Evolutionary conservation across 1,284 basidiomycete genomes (phyloP), one percentile per base, ranked within the genome.

Genomic region (Rhodotorula sp.): DNA sequence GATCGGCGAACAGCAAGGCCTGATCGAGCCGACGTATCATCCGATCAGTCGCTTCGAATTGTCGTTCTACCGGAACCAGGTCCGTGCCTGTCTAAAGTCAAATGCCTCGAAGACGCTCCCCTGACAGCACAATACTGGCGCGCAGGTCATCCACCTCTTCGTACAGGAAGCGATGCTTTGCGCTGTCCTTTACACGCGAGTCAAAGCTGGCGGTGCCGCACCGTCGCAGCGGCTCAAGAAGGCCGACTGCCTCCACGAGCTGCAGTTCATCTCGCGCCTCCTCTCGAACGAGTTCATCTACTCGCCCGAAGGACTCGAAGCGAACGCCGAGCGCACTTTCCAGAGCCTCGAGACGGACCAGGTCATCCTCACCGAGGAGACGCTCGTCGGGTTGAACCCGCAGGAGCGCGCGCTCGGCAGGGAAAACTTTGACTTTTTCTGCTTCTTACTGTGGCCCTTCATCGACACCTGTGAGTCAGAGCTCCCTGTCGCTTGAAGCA

Each of bases 251-350:
- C 49, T 80, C 26, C 49, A 54, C 58, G 79, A 81, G 58, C 76
- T 79, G 62, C 66, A 74, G 18, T 82, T 81, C 74, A 73, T 82
- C 65, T 81, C 79, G 3, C 71, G 77, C 6, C 72, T 82, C 18
- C 70, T 82, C 31, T 78, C 80, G 64, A 80, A 81, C 76, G 81
- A 82, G 65, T 82, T 82, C 31, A 80, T 82, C 29, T 82, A 78
- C 69, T 77, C 78, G 16, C 78, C 80, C 18, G 80, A 80, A 51
- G 74, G 78, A 15, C 75, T 81, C 57, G 79, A 80, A 67, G 69
- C 68, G 63, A 82, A 82, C 59, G 79, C 80, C 7, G 73, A 76
- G 47, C 70, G 76, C 62, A 66, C 68, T 23, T 64, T 72, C 47
- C 31, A 29, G 0, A 61, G 52, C 14, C 67, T 65, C 48, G 70